These are phyloP conservation scores for Discostella pseudostelligera DNA, from an alignment of 108 stramenopile species.

Conservation along the genomic window DNA sequence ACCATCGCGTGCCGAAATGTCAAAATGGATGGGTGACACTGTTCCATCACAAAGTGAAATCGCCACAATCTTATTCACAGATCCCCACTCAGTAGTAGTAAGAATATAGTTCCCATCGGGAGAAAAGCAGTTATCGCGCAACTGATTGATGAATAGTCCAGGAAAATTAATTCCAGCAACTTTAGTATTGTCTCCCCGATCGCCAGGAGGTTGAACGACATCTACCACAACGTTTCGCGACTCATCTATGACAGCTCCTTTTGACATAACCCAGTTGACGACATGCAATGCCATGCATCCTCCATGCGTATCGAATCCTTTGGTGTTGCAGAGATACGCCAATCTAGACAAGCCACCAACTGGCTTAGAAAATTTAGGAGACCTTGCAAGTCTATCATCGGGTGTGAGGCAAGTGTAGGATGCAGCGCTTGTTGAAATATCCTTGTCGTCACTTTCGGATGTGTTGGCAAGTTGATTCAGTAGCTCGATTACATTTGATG, in stretches of 20 bases:
- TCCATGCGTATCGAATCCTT: constrained; percentile 71
- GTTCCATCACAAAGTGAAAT: constrained; percentile 44
- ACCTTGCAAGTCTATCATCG: constrained; percentile 54
- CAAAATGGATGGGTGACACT: constrained; percentile 46
- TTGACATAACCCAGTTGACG: constrained; percentile 37
- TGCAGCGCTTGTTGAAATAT: constrained; percentile 6
- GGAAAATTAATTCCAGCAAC: constrained; percentile 65
- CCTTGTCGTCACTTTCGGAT: constrained; percentile 5
- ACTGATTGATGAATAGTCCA: constrained; percentile 61
- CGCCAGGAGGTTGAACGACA: constrained; percentile 35
- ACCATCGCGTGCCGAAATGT: constrained; percentile 19
- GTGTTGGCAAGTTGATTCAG: constrained; percentile 36
- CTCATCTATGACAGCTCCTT: constrained; percentile 19
- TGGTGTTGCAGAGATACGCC: constrained; percentile 53
- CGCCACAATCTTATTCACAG: constrained; percentile 43
- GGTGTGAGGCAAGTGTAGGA: constrained; percentile 50
- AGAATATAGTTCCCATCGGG: constrained; percentile 44
- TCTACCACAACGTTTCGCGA: constrained; percentile 32
- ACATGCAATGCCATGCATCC: constrained; percentile 62
- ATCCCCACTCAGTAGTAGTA: constrained; percentile 66
- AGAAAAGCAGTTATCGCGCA: constrained; percentile 56
- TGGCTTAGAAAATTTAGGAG: constrained; percentile 55
- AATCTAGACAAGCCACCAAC: constrained; percentile 33
- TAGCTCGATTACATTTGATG: constrained; percentile 50
- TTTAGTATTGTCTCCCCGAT: constrained; percentile 13